phyloP scores from a whole-genome alignment of 1,139 yeast genomes.

The Suhomyces kunorum region DNA sequence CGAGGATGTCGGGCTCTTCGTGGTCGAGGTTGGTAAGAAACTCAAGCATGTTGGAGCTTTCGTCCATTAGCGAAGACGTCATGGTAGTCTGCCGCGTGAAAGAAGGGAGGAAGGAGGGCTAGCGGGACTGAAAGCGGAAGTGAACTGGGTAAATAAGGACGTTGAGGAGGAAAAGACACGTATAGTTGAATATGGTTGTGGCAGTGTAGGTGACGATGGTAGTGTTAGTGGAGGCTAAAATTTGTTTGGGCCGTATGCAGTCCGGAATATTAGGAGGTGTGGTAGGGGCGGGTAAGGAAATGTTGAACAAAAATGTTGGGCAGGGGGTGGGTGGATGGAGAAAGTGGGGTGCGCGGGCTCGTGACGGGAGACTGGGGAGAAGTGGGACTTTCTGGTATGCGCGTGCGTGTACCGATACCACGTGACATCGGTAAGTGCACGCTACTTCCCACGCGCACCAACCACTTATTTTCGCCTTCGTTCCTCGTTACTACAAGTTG shows the following conservation, averaged over 20 bases:
- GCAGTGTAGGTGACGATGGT: not conserved
- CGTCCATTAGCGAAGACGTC: constrained; percentile 20
- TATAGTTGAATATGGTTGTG: not conserved
- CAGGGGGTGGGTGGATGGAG: too few relatives aligned
- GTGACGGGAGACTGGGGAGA: not conserved
- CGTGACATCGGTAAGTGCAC: too few relatives aligned
- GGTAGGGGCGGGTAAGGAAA: constrained; percentile 1
- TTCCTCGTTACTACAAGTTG: too few relatives aligned
- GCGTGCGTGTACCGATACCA: not conserved
- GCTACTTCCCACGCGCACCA: too few relatives aligned
- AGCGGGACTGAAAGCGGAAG: too few relatives aligned
- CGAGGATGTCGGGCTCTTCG: constrained; percentile 47
- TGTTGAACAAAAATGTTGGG: constrained; percentile 5
- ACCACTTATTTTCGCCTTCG: too few relatives aligned
- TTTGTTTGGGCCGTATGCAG: constrained; percentile 2
- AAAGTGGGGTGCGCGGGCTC: constrained; percentile 1
- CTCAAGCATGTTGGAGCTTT: constrained; percentile 18
- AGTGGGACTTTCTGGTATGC: not conserved
- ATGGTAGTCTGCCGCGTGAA: constrained; percentile 7
- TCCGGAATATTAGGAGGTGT: not conserved
- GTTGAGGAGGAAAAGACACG: constrained; percentile 2
- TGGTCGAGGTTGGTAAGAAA: constrained; percentile 18
- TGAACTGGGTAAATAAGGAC: too few relatives aligned
- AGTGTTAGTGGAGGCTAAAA: constrained; percentile 1
- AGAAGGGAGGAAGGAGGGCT: not conserved